These are phyloP conservation scores for Chlorella ohadii DNA, from an alignment of 139 green algal species.

Conservation along the genomic window DNA sequence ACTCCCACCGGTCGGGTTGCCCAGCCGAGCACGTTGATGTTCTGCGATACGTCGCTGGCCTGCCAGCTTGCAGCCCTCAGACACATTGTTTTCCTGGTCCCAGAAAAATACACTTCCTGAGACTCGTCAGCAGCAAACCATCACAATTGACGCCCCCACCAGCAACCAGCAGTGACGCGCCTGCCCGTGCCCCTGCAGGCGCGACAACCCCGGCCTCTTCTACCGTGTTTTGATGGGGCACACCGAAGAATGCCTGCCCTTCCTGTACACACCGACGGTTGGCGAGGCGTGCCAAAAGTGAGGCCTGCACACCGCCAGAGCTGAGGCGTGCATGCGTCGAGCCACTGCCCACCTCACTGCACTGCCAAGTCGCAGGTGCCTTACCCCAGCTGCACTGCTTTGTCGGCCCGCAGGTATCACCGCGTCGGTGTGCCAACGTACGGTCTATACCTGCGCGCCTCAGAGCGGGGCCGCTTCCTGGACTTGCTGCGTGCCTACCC, in stretches of 20 bases:
- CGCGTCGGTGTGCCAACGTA: constrained; percentile 49
- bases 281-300: constrained; percentile 83
- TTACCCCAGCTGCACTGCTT: background rate
- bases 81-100: no score
- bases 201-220: background rate
- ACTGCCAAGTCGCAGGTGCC: no score
- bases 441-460: constrained; percentile 47
- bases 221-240: constrained; percentile 62
- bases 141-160: no score
- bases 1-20: background rate
- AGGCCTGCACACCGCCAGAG: no score
- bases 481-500: constrained; percentile 47
- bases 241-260: constrained; percentile 79
- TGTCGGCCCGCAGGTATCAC: constrained; percentile 66
- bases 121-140: no score
- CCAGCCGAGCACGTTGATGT: no score
- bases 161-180: no score
- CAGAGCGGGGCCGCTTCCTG: constrained; percentile 42
- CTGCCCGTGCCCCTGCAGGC: no score
- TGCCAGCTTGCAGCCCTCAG: no score
- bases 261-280: constrained; percentile 95
- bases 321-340: no score
- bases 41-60: no score
- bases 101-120: no score
- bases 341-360: background rate